Conservation (phyloP, 768 basidiomycete genomes). For the Mycena filopes region DNA sequence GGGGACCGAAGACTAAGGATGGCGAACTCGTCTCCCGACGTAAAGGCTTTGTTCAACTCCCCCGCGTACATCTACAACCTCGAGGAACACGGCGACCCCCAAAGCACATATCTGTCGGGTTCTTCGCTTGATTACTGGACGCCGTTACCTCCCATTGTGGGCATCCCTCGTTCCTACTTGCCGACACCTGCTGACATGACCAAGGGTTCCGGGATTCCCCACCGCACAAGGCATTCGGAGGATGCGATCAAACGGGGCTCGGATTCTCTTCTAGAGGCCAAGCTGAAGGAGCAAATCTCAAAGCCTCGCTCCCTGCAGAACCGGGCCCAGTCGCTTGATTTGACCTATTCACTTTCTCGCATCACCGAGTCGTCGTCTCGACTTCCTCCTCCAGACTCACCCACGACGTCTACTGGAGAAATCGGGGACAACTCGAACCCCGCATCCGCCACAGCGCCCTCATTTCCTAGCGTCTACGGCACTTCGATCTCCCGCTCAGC, state of each 20-base stretch:
- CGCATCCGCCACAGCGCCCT: slow-evolving; percentile 80
- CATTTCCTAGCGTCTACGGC: slow-evolving; percentile 88
- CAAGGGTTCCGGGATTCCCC: slow-evolving; percentile 76
- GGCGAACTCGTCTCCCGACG: slow-evolving; percentile 92
- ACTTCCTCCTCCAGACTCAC: slow-evolving; percentile 79
- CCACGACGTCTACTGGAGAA: slow-evolving; percentile 80
- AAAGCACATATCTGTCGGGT: slow-evolving; percentile 57
- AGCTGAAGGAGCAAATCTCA: slow-evolving; percentile 78
- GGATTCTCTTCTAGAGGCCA: slow-evolving; percentile 85
- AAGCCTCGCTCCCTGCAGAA: slow-evolving; percentile 88
- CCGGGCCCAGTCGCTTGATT: slow-evolving; percentile 89
- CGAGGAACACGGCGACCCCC: slow-evolving; percentile 76
- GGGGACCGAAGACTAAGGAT: slow-evolving; percentile 81
- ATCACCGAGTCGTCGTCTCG: slow-evolving; percentile 75
- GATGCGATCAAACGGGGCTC: slow-evolving; percentile 85
- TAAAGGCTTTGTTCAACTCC: slow-evolving; percentile 93
- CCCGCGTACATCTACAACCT: slow-evolving; percentile 86
- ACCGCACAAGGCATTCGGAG: slow-evolving; percentile 75
- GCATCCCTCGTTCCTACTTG: slow-evolving; percentile 40
- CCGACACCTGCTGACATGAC: slow-evolving; percentile 32
- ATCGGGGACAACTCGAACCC: slow-evolving; percentile 84
- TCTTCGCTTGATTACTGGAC: slow-evolving; percentile 75
- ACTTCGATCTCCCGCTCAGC: slow-evolving; percentile 62
- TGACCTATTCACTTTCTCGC: slow-evolving; percentile 85
- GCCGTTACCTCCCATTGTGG: slow-evolving; percentile 78